Evolutionary conservation across 805 yeast genomes (phyloP).

Genomic region (Nakazawaea anatomiae): DNA sequence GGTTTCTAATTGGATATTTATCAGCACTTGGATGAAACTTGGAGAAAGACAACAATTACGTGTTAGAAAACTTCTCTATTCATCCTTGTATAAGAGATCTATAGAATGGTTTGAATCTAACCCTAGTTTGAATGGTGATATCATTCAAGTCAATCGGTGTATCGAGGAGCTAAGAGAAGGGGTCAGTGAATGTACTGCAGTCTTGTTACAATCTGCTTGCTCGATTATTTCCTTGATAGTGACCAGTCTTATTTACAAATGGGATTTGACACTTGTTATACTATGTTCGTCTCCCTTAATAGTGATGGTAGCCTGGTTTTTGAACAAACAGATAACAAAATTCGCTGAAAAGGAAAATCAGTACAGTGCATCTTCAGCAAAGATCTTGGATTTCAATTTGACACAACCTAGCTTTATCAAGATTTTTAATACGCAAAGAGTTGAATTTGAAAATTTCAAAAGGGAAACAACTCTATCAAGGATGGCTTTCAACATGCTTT

Average conservation of each 20-base stretch:
- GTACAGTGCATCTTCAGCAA: conserved; percentile 49
- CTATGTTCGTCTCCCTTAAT: conserved; percentile 71
- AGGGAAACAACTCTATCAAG: conserved; percentile 24
- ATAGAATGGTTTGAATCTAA: conserved; percentile 61
- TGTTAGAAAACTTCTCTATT: conserved; percentile 42
- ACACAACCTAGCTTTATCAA: conserved; percentile 55
- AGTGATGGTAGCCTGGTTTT: conserved; percentile 36
- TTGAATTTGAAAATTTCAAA: conserved; percentile 43
- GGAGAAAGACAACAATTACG: conserved; percentile 68
- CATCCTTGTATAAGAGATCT: conserved; percentile 37
- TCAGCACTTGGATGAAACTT: conserved; percentile 55
- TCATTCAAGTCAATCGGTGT: conserved; percentile 63
- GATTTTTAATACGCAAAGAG: conserved; percentile 46
- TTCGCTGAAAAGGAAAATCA: conserved; percentile 53
- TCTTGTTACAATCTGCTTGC: conserved; percentile 46
- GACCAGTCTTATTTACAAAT: conserved; percentile 70
- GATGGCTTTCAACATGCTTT: conserved; percentile 33
- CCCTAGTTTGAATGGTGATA: conserved; percentile 52
- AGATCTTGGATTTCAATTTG: conserved; percentile 66
- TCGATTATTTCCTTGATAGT: conserved; percentile 50
- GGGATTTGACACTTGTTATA: conserved; percentile 81
- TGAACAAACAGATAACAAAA: conserved; percentile 46
- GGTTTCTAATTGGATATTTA: conserved; percentile 45
- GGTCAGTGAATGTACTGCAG: conserved; percentile 58
- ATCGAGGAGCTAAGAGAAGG: conserved; percentile 69